phyloP scores from a whole-genome alignment of 2,329 filamentous ascomycete species.

The Fusarium citri region DNA sequence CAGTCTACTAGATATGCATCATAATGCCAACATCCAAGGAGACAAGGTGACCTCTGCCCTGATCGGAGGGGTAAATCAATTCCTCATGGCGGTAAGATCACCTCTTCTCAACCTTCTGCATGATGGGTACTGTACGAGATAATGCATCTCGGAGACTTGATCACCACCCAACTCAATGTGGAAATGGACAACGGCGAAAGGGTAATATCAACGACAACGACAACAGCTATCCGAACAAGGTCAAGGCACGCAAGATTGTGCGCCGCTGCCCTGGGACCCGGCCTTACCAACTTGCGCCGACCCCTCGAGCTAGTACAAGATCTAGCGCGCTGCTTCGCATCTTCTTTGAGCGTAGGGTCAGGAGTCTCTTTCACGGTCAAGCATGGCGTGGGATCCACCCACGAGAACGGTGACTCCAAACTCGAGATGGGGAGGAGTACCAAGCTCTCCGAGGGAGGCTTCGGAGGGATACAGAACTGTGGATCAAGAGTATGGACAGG shows the following conservation, averaged over 20 bases:
- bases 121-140: conserved; percentile 17
- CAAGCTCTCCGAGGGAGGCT: conserved; percentile 38
- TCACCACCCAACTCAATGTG: conserved; percentile 17
- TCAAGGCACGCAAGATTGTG: conserved; percentile 17
- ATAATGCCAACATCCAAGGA: neutral
- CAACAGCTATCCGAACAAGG: conserved; percentile 28
- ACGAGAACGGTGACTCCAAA: conserved; percentile 36
- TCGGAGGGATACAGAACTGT: conserved; percentile 40
- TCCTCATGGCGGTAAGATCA: conserved; percentile 5
- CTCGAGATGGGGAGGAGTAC: conserved; percentile 18
- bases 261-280: conserved; percentile 41
- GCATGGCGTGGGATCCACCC: conserved; percentile 28
- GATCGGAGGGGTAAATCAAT: neutral
- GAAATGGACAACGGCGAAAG: conserved; percentile 23
- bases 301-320: conserved; percentile 42
- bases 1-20: neutral
- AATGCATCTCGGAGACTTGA: conserved; percentile 8
- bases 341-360: conserved; percentile 32
- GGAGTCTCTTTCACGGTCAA: conserved; percentile 32
- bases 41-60: neutral
- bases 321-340: conserved; percentile 32
- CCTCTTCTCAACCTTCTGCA: conserved; percentile 1
- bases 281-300: conserved; percentile 42
- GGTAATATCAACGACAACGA: conserved; percentile 22
- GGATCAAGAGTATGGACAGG: conserved; percentile 38